phyloP scores from a whole-genome alignment of 2,329 filamentous ascomycete species.

The Verticillium zaregamsianum region DNA sequence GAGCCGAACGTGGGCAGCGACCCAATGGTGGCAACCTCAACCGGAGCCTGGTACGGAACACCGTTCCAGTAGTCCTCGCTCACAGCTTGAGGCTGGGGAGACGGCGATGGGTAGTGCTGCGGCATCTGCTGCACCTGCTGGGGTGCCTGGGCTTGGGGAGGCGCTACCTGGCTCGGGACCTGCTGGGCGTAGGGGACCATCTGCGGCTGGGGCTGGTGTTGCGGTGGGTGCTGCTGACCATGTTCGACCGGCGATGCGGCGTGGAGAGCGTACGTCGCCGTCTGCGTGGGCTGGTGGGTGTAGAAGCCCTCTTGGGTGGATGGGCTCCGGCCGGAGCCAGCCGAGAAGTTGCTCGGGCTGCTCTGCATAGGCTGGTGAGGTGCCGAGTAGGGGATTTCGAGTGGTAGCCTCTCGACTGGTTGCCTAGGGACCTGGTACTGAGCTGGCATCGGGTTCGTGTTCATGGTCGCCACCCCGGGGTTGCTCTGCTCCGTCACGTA shows the following conservation, averaged over 20 bases:
- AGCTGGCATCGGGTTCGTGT: constrained; percentile 43
- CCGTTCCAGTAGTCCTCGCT: constrained; percentile 49
- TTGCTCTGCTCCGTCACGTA: constrained; percentile 61
- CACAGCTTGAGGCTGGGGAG: constrained; percentile 29
- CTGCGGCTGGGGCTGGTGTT: constrained; percentile 31
- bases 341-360: constrained; percentile 56
- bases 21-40: constrained; percentile 53
- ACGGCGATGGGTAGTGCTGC: constrained; percentile 21
- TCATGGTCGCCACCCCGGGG: constrained; percentile 59
- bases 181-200: constrained; percentile 28
- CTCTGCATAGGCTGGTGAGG: constrained; percentile 49
- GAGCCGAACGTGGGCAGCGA: constrained; percentile 45
- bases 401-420: constrained; percentile 34
- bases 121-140: constrained; percentile 25
- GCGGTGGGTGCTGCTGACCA: constrained; percentile 29
- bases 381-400: constrained; percentile 48
- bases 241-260: constrained; percentile 42
- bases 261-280: constrained; percentile 44
- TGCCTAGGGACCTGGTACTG: constrained; percentile 50
- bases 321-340: constrained; percentile 49
- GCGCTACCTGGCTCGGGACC: constrained; percentile 18
- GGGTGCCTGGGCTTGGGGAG: background rate
- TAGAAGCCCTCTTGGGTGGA: constrained; percentile 53
- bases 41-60: constrained; percentile 49
- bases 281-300: constrained; percentile 47